A percentile compares a stretch with the other conserved stretches of the same genome.
Evolutionary conservation across 257 asterid species (phyloP).

Genomic region (Hygrophila difformis): DNA sequence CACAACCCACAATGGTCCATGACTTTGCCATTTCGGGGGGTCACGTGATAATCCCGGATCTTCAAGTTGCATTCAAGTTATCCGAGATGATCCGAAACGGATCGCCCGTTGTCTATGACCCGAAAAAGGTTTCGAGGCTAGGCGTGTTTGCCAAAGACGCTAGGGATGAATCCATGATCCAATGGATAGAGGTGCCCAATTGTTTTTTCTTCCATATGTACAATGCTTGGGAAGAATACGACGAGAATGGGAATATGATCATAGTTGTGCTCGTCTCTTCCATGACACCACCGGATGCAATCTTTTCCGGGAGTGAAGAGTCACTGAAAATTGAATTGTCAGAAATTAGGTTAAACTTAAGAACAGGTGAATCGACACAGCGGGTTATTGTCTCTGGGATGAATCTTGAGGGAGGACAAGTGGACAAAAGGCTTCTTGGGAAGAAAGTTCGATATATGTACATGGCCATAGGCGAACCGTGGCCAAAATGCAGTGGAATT

Average conservation of each 20-base stretch:
- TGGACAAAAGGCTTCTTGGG: slow-evolving; percentile 31
- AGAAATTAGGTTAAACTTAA: slow-evolving; percentile 30
- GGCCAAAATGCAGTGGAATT: slow-evolving; percentile 58
- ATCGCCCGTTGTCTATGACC: slow-evolving; percentile 39
- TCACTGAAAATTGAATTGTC: slow-evolving; percentile 24
- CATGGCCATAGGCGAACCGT: slow-evolving; percentile 59
- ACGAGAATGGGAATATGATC: slow-evolving; percentile 15
- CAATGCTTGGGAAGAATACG: slow-evolving; percentile 63
- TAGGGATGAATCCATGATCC: slow-evolving; percentile 24
- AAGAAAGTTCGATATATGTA: slow-evolving; percentile 28
- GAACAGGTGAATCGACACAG: slow-evolving; percentile 25
- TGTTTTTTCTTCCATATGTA: slow-evolving; percentile 52
- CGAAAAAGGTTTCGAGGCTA: slow-evolving; percentile 32
- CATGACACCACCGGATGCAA: slow-evolving; percentile 34
- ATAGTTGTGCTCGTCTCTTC: slow-evolving; percentile 39
- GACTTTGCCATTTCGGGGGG: slow-evolving; percentile 46
- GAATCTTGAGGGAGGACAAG: slow-evolving; percentile 48
- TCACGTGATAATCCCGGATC: slow-evolving; percentile 62
- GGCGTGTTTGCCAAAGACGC: slow-evolving; percentile 33
- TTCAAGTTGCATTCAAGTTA: slow-evolving; percentile 46
- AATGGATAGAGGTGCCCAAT: slow-evolving; percentile 45
- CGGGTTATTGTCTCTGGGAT: slow-evolving; percentile 28
- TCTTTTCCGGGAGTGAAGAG: slow-evolving; percentile 19
- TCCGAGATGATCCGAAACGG: slow-evolving; percentile 40
- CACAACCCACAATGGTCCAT: slow-evolving; percentile 46